These are phyloP conservation scores for Rhodosporidiobolus sp. DNA, from an alignment of 768 basidiomycete genomes.

Conservation along the genomic window DNA sequence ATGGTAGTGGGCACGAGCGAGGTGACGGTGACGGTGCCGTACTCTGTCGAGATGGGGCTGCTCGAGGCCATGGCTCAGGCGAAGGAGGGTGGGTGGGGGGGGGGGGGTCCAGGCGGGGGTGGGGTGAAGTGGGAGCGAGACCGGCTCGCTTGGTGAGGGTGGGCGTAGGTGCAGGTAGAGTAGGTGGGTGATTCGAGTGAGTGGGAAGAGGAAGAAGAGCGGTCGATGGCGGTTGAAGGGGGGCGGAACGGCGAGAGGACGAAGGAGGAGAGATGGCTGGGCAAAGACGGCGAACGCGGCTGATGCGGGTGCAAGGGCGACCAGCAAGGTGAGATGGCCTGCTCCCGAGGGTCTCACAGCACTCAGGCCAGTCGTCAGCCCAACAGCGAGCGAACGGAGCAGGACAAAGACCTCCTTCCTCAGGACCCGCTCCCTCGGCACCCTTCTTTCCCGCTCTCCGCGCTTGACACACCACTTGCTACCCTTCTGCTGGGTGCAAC, in stretches of 20 bases:
- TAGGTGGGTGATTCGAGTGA: background rate
- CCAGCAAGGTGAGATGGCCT: too few relatives aligned
- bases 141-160: background rate
- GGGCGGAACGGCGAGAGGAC: background rate
- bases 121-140: background rate
- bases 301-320: too few relatives aligned
- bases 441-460: too few relatives aligned
- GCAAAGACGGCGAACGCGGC: too few relatives aligned
- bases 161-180: background rate
- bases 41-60: conserved; percentile 12
- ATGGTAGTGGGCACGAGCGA: conserved; percentile 6
- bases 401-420: background rate
- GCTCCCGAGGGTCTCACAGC: too few relatives aligned
- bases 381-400: background rate
- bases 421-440: too few relatives aligned
- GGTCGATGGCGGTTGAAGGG: background rate
- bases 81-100: background rate
- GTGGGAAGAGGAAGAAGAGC: background rate
- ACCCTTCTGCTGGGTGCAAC: too few relatives aligned
- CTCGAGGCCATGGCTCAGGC: background rate
- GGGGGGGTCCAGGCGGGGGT: background rate
- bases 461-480: too few relatives aligned
- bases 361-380: too few relatives aligned
- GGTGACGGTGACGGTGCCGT: conserved; percentile 10
- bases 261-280: background rate